Base-by-base conservation (phyloP, 2,329 filamentous ascomycete species). In the Ceratocystis cubensis region DNA sequence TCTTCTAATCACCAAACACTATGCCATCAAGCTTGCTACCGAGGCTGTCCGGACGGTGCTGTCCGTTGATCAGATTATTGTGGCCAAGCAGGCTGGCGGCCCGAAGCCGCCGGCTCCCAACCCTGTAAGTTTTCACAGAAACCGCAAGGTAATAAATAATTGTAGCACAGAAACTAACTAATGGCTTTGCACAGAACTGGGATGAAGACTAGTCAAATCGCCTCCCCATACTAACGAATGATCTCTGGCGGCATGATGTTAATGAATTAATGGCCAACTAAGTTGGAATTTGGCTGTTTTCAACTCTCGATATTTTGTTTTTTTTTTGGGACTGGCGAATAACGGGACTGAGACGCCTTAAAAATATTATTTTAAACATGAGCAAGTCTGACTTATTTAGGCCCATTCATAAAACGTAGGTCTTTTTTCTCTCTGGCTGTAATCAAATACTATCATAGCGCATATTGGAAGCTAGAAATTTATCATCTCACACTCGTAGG, bases 11-110 rank as follows among this genome's bases (percentile, higher is more conserved):
- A 86, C 88, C 70, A 99, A 99, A 83, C 87, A 86, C 74, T 97
- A 92, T 93, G 94, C 94, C 61, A 96, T 99, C 77, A 94, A 94
- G 79, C 82, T 99, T 70, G 95, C 94, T 46, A 96, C 93, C 28
- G 94, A 99, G 78, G 88, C 94, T 50, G 93, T 91, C 65, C 84
- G 94, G 73, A 99, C 94, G 61, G 88, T 99, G 37, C 80, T 99
- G 70, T 96, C 91, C 61, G 94, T 99, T 48, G 94, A 99, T 77
- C 95, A 99, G 79, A 99, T 99, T 74, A 99, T 99, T 75, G 94
- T 99, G 67, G 92, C 95, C 70, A 86, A 93, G 78, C 94, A 97
- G 79, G 94, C 95, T 61, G 94, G 94, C 74, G 94, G 94, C 46
- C 94, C 95, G 25, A 99, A 99, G 83, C 93, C 93, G 66, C 94